Base-by-base conservation (phyloP, 345 rosid genomes). In the Rhodamnia rubescens region DNA sequence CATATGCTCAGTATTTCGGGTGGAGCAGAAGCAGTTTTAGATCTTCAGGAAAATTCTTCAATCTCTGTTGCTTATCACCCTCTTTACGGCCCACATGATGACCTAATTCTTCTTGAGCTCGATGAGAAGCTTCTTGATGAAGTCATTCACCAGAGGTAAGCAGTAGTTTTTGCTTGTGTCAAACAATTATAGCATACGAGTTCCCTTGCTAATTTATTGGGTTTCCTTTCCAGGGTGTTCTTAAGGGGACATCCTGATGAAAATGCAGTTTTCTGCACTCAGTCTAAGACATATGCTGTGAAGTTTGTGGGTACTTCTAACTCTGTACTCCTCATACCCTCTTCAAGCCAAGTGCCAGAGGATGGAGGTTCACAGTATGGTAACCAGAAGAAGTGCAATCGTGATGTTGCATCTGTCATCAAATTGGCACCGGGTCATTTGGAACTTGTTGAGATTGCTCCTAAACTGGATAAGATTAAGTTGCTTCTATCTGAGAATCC, bases 211-310 rank as follows among this genome's bases (percentile, higher is more conserved):
- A 53, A 83, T 84, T 54, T 74, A 69, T 53, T 6, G 8, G 36
- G 53, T 40, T 29, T 87, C 53, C 53, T 87, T 83, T 87, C 51
- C 50, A 95, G 98, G 88, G 96, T 95, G 24, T 91, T 92, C 53
- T 89, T 97, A 78, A 94, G 98, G 83, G 98, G 98, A 61, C 92
- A 94, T 87, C 91, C 92, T 27, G 93, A 95, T 91, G 99, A 97
- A 86, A 96, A 96, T 87, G 97, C 98, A 7, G 99, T 96, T 86
- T 92, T 97, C 69, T 97, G 99, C 88, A 97, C 98, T 16, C 92
- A 84, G 75, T 95, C 96, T 2, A 97, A 96, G 88, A 96, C 99
- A 64, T 96, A 87, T 85, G 92, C 94, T 1, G 61, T 97, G 86
- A 97, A 97, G 89, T 95, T 94, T 85, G 99, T 94, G 56, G 96